Evolutionary conservation across 495 filamentous ascomycete genomes (phyloP), one percentile per base, ranked within the genome.

Genomic region (Evernia prunastri): DNA sequence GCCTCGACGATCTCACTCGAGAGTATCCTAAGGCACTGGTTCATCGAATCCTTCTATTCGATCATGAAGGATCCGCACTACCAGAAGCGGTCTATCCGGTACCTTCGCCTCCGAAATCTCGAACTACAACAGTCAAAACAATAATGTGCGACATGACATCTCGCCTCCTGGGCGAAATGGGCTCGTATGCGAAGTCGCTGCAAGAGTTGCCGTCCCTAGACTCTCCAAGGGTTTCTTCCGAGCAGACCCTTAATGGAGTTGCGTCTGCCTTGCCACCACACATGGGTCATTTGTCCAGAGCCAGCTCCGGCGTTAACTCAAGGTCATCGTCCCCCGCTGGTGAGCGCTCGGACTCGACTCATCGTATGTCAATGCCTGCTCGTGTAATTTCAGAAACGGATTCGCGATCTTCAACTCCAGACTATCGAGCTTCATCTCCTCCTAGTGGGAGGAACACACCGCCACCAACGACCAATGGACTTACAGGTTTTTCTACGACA

Each of bases 131-230:
- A 6, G 92, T 96, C 79, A 96, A 94, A 74, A 96, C 91, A 4
- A 84, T 96, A 66, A 87, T 97, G 81, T 96, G 94, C 71, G 92
- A 97, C 74, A 83, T 96, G 56, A 93, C 91, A 7, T 87, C 90
- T 25, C 70, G 88, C 23, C 75, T 99, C 45, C 80, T 99, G 29
- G 89, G 88, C 13, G 93, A 97, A 71, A 83, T 99, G 81, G 89
- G 89, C 37, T 87, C 85, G 7, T 85, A 96, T 65, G 93, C 92
- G 63, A 92, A 86, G 67, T 90, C 89, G 0, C 82, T 93, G 59
- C 92, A 97, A 74, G 89, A 77, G 23, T 82, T 91, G 69, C 84
- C 86, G 29, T 86, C 84, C 3, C 85, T 97, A 58, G 89, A 94
- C 59, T 95, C 92, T 0, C 93, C 90, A 2, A 77, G 71, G 57